Percentiles rank a stretch among this genome's conserved stretches.
These are phyloP conservation scores for Grifola frondosa DNA, from an alignment of 1,284 basidiomycete species.

Conservation along the genomic window DNA sequence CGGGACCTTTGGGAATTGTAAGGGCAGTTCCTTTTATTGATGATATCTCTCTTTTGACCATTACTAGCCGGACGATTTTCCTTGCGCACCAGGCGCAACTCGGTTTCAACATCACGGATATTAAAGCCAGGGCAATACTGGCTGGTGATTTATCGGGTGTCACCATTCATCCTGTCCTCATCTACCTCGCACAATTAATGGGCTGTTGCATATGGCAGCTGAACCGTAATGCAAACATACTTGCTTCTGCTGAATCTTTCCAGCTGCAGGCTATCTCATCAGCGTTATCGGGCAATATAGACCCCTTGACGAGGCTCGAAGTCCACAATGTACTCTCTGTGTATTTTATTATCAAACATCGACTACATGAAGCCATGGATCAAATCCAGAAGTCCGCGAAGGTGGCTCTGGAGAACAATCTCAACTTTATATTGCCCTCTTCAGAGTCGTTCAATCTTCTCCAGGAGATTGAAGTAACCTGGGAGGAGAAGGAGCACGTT, in stretches of 20 bases:
- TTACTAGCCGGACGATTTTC: background rate
- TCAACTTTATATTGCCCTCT: background rate
- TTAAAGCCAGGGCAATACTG: background rate
- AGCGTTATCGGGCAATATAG: background rate
- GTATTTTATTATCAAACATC: background rate
- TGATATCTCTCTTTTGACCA: background rate
- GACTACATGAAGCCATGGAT: background rate
- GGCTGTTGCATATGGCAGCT: constrained; percentile 1
- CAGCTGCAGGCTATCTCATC: background rate
- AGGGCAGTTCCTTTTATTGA: background rate
- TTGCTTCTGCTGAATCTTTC: background rate
- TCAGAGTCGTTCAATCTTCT: background rate
- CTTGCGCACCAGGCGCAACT: background rate
- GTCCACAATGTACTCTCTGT: background rate
- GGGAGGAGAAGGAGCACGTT: background rate
- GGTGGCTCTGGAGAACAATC: background rate
- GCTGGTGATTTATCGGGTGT: constrained; percentile 1
- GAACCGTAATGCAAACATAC: background rate
- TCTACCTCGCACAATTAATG: background rate
- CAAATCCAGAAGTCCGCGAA: background rate
- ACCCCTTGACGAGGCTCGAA: background rate
- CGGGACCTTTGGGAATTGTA: constrained; percentile 1
- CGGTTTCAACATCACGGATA: background rate
- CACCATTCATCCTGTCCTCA: constrained; percentile 1
- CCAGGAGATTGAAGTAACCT: background rate